Base-by-base conservation (phyloP, 1,284 basidiomycete genomes). In the Porogramme epimiltina region DNA sequence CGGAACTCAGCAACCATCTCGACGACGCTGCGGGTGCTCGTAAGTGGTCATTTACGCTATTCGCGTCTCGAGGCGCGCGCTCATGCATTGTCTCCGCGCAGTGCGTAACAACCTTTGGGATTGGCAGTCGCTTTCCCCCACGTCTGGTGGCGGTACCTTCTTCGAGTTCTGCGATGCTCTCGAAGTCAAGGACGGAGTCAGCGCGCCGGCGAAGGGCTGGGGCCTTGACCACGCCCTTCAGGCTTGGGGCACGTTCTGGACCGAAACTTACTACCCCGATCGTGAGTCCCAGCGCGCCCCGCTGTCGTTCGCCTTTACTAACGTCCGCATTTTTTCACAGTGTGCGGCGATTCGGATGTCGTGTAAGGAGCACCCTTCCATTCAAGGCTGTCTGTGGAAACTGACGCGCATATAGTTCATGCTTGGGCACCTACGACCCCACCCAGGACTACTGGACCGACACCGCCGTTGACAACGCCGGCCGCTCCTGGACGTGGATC, bases 81-180 rank as follows among this genome's bases (percentile, higher is more conserved):
- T 26, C 19, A 16, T 37, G 22, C 10, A 4, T 8, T n/a, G n/a
- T n/a, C n/a, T 45, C 13, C 3, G 19, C 18, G 10, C 26, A 70
- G 82, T 87, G 34, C 78, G 82, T 56, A 76, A 80, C 71, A 85
- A 70, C 63, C 70, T 70, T 54, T 77, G 58, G 66, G 76, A 63
- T 53, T 88, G 85, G 84, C 85, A 87, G 60, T 69, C 66, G 18
- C 65, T 86, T 9, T 77, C 79, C 45, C 77, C 80, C 1, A 73
- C 71, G 4, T 69, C 71, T 1, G 72, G 72, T 2, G 63, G 71
- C 4, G 71, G 67, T 8, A 58, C 63, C 3, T 90, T 90, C 70
- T 84, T 74, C 68, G 43, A 76, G 16, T 90, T 89, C 68, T 90
- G 88, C 56, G 86, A 90, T 61, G 84, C 85, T 0, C 71, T 90